These are phyloP conservation scores for Phlebiopsis flavidoalba DNA, from an alignment of 768 basidiomycete genomes.

Conservation along the genomic window DNA sequence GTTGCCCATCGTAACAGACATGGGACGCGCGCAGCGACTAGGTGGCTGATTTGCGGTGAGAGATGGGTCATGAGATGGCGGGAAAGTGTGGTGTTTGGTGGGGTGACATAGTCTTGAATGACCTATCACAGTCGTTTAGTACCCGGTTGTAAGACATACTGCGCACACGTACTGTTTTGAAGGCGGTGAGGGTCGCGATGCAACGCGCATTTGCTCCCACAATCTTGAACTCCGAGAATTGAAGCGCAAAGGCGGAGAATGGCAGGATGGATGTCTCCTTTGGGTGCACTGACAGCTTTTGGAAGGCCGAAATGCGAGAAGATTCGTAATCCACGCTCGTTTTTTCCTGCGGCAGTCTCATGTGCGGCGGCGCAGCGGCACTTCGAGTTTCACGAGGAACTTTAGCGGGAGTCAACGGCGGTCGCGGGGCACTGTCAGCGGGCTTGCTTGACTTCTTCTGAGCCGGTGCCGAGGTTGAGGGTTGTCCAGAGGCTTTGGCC, in stretches of 20 bases:
- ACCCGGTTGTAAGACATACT: not conserved
- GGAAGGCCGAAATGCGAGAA: slow-evolving; percentile 84
- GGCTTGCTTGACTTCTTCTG: slow-evolving; percentile 14
- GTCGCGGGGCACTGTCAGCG: slow-evolving; percentile 14
- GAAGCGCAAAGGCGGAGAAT: slow-evolving; percentile 81
- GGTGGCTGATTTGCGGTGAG: slow-evolving; percentile 88
- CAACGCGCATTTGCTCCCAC: slow-evolving; percentile 94
- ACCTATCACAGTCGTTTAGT: slow-evolving; percentile 45
- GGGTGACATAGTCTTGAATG: slow-evolving; percentile 87
- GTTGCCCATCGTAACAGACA: slow-evolving; percentile 93
- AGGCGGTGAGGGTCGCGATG: slow-evolving; percentile 85
- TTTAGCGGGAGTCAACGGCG: slow-evolving; percentile 8
- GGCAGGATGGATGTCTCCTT: slow-evolving; percentile 88
- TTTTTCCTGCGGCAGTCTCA: slow-evolving; percentile 27
- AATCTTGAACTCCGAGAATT: slow-evolving; percentile 90
- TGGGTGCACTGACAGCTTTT: slow-evolving; percentile 47
- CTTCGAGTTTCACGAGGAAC: slow-evolving; percentile 6
- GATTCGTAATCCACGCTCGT: slow-evolving; percentile 68
- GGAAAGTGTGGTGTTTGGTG: slow-evolving; percentile 80
- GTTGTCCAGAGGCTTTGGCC: slow-evolving; percentile 24
- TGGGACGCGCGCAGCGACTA: slow-evolving; percentile 84
- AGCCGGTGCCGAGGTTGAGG: slow-evolving; percentile 14
- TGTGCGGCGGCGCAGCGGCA: slow-evolving; percentile 11
- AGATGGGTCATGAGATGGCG: slow-evolving; percentile 90
- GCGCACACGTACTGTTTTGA: slow-evolving; percentile 70